Conservation (phyloP, 495 filamentous ascomycete genomes). For the Xylaria sp. region DNA sequence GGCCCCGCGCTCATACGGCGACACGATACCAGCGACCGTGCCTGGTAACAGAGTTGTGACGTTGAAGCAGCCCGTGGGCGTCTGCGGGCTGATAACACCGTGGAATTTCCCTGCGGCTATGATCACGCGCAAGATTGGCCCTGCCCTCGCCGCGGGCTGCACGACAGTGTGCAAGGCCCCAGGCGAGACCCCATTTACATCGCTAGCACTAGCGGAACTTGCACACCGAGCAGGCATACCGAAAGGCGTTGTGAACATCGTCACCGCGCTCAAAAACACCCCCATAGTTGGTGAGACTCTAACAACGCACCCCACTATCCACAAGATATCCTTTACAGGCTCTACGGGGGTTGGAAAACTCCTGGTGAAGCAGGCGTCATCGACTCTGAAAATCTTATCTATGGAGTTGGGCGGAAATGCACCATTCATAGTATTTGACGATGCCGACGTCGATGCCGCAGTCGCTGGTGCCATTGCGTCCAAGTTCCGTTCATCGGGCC, state of each 20-base stretch:
- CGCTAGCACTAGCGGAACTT: constrained; percentile 82
- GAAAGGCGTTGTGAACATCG: constrained; percentile 82
- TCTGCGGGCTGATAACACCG: constrained; percentile 93
- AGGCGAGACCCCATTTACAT: constrained; percentile 84
- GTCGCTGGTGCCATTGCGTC: constrained; percentile 75
- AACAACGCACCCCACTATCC: constrained; percentile 72
- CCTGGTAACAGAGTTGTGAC: constrained; percentile 79
- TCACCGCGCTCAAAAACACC: constrained; percentile 76
- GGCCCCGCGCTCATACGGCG: constrained; percentile 73
- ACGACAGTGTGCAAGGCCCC: constrained; percentile 87
- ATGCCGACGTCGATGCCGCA: constrained; percentile 80
- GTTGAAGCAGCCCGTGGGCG: constrained; percentile 86
- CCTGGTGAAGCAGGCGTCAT: constrained; percentile 81
- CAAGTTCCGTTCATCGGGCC: constrained; percentile 88
- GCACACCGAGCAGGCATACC: constrained; percentile 84
- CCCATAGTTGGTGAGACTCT: constrained; percentile 74
- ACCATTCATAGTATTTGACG: constrained; percentile 93
- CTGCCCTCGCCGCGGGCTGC: constrained; percentile 76
- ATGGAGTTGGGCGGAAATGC: constrained; percentile 92
- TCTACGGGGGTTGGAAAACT: constrained; percentile 87
- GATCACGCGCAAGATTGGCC: constrained; percentile 88
- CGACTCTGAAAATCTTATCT: constrained; percentile 84
- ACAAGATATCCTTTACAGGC: constrained; percentile 91
- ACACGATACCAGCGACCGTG: constrained; percentile 75
- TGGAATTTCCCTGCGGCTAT: constrained; percentile 97